These are phyloP conservation scores for Lentinula sp. DNA, from an alignment of 768 basidiomycete genomes.

Conservation along the genomic window DNA sequence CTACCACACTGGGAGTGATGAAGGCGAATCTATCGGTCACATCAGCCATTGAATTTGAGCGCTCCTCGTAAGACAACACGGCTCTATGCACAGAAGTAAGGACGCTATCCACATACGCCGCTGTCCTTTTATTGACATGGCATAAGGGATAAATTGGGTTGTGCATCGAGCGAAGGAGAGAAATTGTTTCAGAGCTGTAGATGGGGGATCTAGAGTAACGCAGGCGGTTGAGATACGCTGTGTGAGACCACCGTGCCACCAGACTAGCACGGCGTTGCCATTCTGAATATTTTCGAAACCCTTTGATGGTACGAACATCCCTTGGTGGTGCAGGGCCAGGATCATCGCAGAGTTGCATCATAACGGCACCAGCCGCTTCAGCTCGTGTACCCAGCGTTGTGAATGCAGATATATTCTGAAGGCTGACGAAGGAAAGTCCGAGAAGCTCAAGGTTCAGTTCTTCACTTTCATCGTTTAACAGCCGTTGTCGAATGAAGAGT, in stretches of 20 bases:
- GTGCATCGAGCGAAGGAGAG: slow-evolving; percentile 28
- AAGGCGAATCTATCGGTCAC: slow-evolving; percentile 71
- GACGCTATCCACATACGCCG: slow-evolving; percentile 35
- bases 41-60: slow-evolving; percentile 47
- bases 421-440: slow-evolving; percentile 55
- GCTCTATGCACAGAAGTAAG: slow-evolving; percentile 31
- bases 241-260: slow-evolving; percentile 61
- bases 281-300: slow-evolving; percentile 53
- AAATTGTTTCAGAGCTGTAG: slow-evolving; percentile 41
- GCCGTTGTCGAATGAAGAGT: slow-evolving; percentile 70
- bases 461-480: slow-evolving; percentile 49
- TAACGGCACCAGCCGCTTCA: slow-evolving; percentile 51
- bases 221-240: slow-evolving; percentile 66
- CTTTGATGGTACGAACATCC: slow-evolving; percentile 70
- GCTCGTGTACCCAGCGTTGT: slow-evolving; percentile 46
- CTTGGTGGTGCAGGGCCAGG: slow-evolving; percentile 62
- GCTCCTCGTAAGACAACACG: slow-evolving; percentile 59
- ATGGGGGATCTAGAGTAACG: slow-evolving; percentile 53
- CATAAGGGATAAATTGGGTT: slow-evolving; percentile 48
- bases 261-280: slow-evolving; percentile 43
- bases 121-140: slow-evolving; percentile 27
- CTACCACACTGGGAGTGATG: slow-evolving; percentile 73
- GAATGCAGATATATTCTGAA: slow-evolving; percentile 47
- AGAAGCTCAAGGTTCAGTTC: slow-evolving; percentile 62
- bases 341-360: slow-evolving; percentile 48